phyloP scores from a whole-genome alignment of 1,284 basidiomycete genomes.

The Cryptococcus sp. region DNA sequence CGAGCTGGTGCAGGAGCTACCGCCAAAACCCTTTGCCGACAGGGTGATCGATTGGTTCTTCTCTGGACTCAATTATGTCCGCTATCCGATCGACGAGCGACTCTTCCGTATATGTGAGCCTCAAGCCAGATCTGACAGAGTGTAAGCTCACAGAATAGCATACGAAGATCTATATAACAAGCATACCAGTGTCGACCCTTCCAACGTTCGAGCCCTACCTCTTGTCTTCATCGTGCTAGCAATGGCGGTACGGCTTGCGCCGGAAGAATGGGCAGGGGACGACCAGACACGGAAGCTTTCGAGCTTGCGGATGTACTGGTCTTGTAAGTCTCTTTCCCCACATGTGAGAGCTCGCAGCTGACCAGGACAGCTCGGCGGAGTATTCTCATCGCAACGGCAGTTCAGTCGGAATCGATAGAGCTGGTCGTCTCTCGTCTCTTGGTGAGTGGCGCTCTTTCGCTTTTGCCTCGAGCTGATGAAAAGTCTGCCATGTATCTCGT shows the following conservation, averaged over 20 bases:
- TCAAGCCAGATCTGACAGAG: not conserved
- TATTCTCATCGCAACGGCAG: constrained; percentile 78
- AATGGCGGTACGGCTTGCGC: constrained; percentile 75
- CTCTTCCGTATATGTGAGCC: constrained; percentile 62
- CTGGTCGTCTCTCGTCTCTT: constrained; percentile 80
- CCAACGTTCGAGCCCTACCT: constrained; percentile 80
- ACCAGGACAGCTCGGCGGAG: constrained; percentile 64
- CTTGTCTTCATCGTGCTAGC: constrained; percentile 90
- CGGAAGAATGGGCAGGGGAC: constrained; percentile 75
- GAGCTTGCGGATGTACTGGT: constrained; percentile 86
- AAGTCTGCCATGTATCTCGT: constrained; percentile 87
- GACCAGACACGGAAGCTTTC: constrained; percentile 66
- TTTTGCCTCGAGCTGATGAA: constrained; percentile 10
- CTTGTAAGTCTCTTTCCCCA: constrained; percentile 58
- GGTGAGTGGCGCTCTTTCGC: constrained; percentile 49
- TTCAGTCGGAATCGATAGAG: constrained; percentile 83
- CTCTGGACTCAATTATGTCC: constrained; percentile 77
- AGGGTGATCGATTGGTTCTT: constrained; percentile 51
- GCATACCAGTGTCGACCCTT: constrained; percentile 67
- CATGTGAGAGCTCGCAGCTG: not conserved
- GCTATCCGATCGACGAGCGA: constrained; percentile 82
- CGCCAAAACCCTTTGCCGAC: constrained; percentile 66
- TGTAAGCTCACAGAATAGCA: constrained; percentile 35
- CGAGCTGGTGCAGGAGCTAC: constrained; percentile 81
- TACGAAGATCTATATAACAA: constrained; percentile 75